Percentiles rank a stretch among this genome's conserved stretches.
These are phyloP conservation scores for Ambrosia trifida DNA, from an alignment of 129 eudicot genomes.

Conservation along the genomic window DNA sequence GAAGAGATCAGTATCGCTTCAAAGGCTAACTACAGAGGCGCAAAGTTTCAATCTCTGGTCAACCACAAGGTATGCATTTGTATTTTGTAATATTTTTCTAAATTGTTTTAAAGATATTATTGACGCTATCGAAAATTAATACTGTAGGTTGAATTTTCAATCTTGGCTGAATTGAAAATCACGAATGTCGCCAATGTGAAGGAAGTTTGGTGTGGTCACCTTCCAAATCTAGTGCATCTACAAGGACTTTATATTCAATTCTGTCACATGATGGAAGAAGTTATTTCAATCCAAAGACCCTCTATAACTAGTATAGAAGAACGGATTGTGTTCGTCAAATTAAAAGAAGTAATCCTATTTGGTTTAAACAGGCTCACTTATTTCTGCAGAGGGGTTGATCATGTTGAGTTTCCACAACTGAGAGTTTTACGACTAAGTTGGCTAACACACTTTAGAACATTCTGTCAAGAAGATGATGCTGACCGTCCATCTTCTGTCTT, in stretches of 20 bases:
- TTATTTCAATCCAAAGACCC: constrained; percentile 33
- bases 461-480: constrained; percentile 26
- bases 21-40: constrained; percentile 16
- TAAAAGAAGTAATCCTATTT: constrained; percentile 38
- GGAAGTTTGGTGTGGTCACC: constrained; percentile 42
- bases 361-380: constrained; percentile 27
- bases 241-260: constrained; percentile 39
- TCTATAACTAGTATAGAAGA: constrained; percentile 29
- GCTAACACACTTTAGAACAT: constrained; percentile 34
- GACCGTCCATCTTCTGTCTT: constrained; percentile 24
- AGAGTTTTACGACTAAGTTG: constrained; percentile 34
- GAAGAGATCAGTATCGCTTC: constrained; percentile 33
- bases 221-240: constrained; percentile 36
- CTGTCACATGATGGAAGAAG: constrained; percentile 42
- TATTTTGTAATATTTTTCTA: constrained; percentile 1
- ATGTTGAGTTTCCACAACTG: constrained; percentile 40
- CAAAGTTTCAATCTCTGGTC: constrained; percentile 24
- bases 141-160: constrained; percentile 34
- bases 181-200: constrained; percentile 32
- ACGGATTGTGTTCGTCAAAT: constrained; percentile 36
- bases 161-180: constrained; percentile 37
- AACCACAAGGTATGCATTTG: too few species aligned
- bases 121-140: constrained; percentile 19
- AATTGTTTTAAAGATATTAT: background rate
- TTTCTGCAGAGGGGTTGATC: constrained; percentile 40